These are phyloP conservation scores for Eucalyptus albens DNA, from an alignment of 345 rosid species.

Conservation along the genomic window DNA sequence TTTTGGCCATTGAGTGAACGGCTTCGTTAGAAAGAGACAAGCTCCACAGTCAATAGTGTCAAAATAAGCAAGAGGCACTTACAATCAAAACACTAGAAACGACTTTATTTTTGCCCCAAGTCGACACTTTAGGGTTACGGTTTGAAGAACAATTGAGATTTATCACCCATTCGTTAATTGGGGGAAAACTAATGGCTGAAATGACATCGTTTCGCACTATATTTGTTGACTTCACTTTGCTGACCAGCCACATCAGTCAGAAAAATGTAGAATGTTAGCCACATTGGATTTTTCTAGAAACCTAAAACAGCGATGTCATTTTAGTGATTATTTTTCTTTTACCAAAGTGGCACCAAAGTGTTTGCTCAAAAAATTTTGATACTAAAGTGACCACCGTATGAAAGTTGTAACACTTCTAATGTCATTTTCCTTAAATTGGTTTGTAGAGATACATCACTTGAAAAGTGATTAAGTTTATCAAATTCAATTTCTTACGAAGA, in stretches of 20 bases:
- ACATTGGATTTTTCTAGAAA: too few relatives aligned
- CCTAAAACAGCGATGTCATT: not conserved
- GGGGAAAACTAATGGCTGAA: too few relatives aligned
- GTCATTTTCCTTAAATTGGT: not conserved
- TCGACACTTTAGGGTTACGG: too few relatives aligned
- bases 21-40: not conserved
- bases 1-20: not conserved
- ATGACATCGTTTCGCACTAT: too few relatives aligned
- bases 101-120: not conserved
- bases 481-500: not conserved
- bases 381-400: too few relatives aligned
- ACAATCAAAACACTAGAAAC: not conserved
- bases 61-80: not conserved
- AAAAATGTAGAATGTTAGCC: not conserved
- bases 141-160: too few relatives aligned
- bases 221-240: too few relatives aligned
- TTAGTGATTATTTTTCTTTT: not conserved
- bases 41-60: not conserved
- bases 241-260: rapidly evolving
- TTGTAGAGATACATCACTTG: not conserved
- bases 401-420: too few relatives aligned
- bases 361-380: too few relatives aligned
- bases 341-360: not conserved
- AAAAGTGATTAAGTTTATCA: not conserved
- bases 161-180: too few relatives aligned